Conservation (phyloP, 331 rosid genomes). For the Prunus yedoensis region DNA sequence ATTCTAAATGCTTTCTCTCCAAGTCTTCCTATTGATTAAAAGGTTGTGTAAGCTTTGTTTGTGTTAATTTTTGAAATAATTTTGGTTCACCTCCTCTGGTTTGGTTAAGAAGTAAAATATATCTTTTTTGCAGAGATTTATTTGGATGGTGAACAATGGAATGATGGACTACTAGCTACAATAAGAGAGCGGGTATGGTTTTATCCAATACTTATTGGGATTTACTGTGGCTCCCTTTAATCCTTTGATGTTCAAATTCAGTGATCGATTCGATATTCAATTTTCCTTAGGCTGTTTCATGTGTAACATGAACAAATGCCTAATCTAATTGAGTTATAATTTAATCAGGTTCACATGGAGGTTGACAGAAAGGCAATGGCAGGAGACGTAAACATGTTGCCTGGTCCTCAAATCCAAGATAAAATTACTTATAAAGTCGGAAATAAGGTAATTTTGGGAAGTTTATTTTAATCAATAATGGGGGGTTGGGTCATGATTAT, state of each 20-base stretch:
- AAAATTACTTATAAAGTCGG: slow-evolving; percentile 76
- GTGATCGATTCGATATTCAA: slow-evolving; percentile 10
- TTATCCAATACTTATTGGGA: slow-evolving; percentile 18
- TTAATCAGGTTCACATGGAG: slow-evolving; percentile 91
- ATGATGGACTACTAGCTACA: slow-evolving; percentile 90
- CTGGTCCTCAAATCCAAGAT: slow-evolving; percentile 52
- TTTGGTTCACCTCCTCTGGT: slow-evolving; percentile 12
- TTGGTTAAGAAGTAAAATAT: slow-evolving; percentile 7
- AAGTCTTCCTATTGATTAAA: slow-evolving; percentile 1
- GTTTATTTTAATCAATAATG: slow-evolving; percentile 1
- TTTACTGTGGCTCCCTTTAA: slow-evolving; percentile 16
- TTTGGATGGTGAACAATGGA: slow-evolving; percentile 85
- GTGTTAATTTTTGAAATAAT: not conserved
- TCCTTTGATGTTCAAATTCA: slow-evolving; percentile 30
- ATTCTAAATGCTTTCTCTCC: not conserved
- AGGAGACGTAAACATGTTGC: slow-evolving; percentile 49
- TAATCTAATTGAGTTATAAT: slow-evolving; percentile 23
- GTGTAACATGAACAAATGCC: slow-evolving; percentile 23
- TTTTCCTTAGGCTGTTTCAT: slow-evolving; percentile 23
- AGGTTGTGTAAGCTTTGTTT: slow-evolving; percentile 5
- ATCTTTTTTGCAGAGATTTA: slow-evolving; percentile 42
- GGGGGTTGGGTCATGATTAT: not conserved
- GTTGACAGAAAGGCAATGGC: slow-evolving; percentile 78
- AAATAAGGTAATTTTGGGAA: slow-evolving; percentile 64
- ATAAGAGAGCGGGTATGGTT: slow-evolving; percentile 80